phyloP scores from a whole-genome alignment of 129 eudicot species.

The Escallonia rubra region DNA sequence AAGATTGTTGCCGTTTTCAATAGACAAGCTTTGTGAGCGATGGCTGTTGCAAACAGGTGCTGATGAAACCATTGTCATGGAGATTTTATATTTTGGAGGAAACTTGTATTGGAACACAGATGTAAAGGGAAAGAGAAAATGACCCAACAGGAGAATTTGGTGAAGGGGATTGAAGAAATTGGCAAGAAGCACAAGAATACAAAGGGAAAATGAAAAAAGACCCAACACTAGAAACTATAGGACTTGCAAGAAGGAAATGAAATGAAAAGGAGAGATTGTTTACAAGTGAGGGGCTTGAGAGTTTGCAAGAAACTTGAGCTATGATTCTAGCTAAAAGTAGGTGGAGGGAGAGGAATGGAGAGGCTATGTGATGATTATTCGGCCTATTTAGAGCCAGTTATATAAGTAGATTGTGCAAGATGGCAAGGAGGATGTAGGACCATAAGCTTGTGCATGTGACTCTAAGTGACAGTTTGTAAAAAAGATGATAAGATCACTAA shows the following conservation, averaged over 20 bases:
- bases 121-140: background rate
- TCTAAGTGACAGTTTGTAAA: background rate
- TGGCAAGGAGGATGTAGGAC: constrained; percentile 18
- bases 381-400: constrained; percentile 13
- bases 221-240: background rate
- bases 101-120: constrained; percentile 1
- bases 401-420: constrained; percentile 10
- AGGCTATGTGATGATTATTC: background rate
- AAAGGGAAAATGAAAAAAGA: constrained; percentile 5
- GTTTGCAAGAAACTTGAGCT: background rate
- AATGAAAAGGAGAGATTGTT: background rate
- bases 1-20: constrained; percentile 25
- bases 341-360: constrained; percentile 18
- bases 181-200: constrained; percentile 4
- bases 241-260: constrained; percentile 5
- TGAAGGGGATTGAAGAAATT: too few species aligned
- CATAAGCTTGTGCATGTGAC: constrained; percentile 23
- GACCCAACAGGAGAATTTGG: background rate
- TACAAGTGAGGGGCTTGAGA: constrained; percentile 2
- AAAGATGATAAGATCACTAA: background rate
- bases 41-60: constrained; percentile 26
- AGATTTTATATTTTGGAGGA: background rate
- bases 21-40: constrained; percentile 32
- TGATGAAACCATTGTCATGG: constrained; percentile 29
- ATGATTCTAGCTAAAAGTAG: background rate